Conservation (phyloP, 371 early-diverging fungal genomes). For the Sporodiniella umbellata region DNA sequence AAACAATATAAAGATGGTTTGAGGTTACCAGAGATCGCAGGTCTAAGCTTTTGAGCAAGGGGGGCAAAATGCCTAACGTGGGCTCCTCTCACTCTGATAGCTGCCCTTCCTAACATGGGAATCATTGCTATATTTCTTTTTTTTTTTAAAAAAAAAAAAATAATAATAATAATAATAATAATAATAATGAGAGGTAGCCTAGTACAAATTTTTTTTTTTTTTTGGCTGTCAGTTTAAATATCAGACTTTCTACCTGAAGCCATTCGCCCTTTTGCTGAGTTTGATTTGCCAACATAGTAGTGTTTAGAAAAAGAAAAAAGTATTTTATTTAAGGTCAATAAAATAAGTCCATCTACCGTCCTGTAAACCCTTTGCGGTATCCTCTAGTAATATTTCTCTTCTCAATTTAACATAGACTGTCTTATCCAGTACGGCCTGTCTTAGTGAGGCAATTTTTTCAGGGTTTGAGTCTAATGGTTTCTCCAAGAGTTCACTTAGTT, state of each 20-base stretch:
- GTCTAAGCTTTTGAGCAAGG: neutral
- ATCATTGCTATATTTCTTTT: neutral
- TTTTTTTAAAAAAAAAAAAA: too few relatives aligned
- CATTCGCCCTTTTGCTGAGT: too few relatives aligned
- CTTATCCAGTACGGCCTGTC: slow-evolving; percentile 82
- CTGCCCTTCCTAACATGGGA: neutral
- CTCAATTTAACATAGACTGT: slow-evolving; percentile 75
- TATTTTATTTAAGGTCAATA: slow-evolving; percentile 30
- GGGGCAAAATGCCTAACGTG: neutral
- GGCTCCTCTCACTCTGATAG: neutral
- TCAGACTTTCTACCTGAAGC: neutral
- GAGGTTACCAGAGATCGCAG: too few relatives aligned
- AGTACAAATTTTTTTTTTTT: neutral
- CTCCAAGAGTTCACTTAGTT: slow-evolving; percentile 86
- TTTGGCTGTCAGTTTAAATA: neutral
- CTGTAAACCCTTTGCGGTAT: slow-evolving; percentile 74
- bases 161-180: too few relatives aligned
- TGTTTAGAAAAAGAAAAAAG: neutral
- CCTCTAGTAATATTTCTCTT: slow-evolving; percentile 77
- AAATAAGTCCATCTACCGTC: slow-evolving; percentile 74
- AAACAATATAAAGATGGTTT: too few relatives aligned
- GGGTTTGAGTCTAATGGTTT: slow-evolving; percentile 64
- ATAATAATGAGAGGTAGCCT: neutral
- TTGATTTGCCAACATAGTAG: too few relatives aligned
- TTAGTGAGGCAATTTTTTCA: slow-evolving; percentile 73